Conservation (phyloP, 306 rosid species). For the Ziziphus jujuba region DNA sequence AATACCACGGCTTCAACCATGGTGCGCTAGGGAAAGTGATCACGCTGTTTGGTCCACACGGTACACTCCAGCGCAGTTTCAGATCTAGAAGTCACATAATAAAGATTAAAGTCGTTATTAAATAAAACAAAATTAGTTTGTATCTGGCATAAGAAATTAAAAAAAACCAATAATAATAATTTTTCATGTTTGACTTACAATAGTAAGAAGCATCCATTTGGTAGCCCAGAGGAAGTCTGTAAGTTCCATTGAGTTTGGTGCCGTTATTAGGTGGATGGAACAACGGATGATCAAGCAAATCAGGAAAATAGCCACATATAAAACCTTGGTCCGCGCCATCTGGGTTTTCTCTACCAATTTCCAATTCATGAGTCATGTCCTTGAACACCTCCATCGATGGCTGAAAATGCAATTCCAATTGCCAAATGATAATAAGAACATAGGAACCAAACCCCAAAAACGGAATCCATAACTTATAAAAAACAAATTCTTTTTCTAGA, state of each 20-base stretch:
- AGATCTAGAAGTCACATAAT: slow-evolving; percentile 43
- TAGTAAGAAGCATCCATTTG: slow-evolving; percentile 99
- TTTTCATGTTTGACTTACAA: slow-evolving; percentile 48
- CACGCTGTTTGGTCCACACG: slow-evolving; percentile 98
- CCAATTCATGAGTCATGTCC: slow-evolving; percentile 70
- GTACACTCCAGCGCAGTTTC: slow-evolving; percentile 83
- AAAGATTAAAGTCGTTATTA: background rate
- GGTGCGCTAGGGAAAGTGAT: slow-evolving; percentile 91
- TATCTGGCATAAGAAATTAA: background rate
- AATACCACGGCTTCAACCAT: slow-evolving; percentile 99
- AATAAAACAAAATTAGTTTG: background rate
- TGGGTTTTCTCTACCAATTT: slow-evolving; percentile 69
- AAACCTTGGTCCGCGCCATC: slow-evolving; percentile 99
- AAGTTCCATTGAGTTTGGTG: slow-evolving; percentile 75
- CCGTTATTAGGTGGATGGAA: slow-evolving; percentile 70
- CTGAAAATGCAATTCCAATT: slow-evolving; percentile 39
- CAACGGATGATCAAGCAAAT: slow-evolving; percentile 81
- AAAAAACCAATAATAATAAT: no score
- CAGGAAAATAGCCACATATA: slow-evolving; percentile 80
- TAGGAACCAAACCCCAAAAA: no score
- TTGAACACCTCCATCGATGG: slow-evolving; percentile 78
- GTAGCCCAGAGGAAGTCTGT: slow-evolving; percentile 90
- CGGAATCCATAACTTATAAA: no score
- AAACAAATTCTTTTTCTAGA: no score
- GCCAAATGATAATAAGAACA: no score